A percentile compares a stretch with the other conserved stretches of the same genome.
These are phyloP conservation scores for Stereocaulon alpinum DNA, from an alignment of 495 filamentous ascomycete species.

Conservation along the genomic window DNA sequence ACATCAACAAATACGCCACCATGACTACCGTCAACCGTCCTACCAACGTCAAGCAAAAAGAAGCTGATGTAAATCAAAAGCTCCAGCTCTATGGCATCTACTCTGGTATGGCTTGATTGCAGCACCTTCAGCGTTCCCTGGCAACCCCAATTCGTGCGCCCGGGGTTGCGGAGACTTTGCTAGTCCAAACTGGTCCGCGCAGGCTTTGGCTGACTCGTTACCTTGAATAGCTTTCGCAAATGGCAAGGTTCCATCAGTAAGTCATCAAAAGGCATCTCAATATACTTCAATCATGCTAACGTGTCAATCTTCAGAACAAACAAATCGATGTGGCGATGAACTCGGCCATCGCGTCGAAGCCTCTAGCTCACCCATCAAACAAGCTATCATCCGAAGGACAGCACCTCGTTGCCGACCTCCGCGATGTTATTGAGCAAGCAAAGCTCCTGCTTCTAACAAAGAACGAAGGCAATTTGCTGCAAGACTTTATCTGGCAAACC, in stretches of 20 bases:
- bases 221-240: slow-evolving; percentile 60
- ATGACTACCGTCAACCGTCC: slow-evolving; percentile 16
- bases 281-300: not conserved
- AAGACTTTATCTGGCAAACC: slow-evolving; percentile 95
- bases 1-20: slow-evolving; percentile 3
- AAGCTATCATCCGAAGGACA: slow-evolving; percentile 77
- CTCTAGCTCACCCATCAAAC: slow-evolving; percentile 58
- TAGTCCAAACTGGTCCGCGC: not conserved
- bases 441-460: slow-evolving; percentile 85
- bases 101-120: slow-evolving; percentile 43
- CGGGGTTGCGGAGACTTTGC: not conserved
- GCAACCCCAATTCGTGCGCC: not conserved
- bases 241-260: slow-evolving; percentile 85
- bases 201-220: not conserved
- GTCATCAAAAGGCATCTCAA: slow-evolving; percentile 23
- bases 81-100: slow-evolving; percentile 91
- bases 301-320: slow-evolving; percentile 49
- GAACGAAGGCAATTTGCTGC: slow-evolving; percentile 87
- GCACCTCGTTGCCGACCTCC: slow-evolving; percentile 63
- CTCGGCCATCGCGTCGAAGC: slow-evolving; percentile 58
- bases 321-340: slow-evolving; percentile 94
- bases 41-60: slow-evolving; percentile 42
- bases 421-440: slow-evolving; percentile 75
- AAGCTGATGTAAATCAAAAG: slow-evolving; percentile 77
- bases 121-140: not conserved